phyloP scores from a whole-genome alignment of 2,329 filamentous ascomycete genomes.

The Ophiocordyceps robertsii region DNA sequence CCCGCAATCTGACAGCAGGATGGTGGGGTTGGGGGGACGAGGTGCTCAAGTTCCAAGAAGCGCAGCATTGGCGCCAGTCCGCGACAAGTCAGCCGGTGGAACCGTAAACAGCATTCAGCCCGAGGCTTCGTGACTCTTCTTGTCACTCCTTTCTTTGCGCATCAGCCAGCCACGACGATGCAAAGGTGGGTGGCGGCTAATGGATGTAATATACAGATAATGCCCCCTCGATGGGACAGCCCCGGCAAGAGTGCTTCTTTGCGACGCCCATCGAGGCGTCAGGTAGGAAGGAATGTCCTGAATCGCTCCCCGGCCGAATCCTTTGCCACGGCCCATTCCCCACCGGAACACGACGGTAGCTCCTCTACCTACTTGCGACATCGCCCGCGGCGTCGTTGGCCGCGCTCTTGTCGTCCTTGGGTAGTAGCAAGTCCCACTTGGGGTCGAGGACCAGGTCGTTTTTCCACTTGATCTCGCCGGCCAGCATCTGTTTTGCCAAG shows the following conservation, averaged over 20 bases:
- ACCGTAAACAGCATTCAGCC: neutral
- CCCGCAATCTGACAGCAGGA: conserved; percentile 56
- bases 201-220: too few relatives aligned
- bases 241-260: too few relatives aligned
- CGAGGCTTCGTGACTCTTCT: neutral
- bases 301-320: too few relatives aligned
- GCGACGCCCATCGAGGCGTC: too few relatives aligned
- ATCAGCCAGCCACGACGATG: too few relatives aligned
- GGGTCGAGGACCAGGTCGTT: conserved; percentile 31
- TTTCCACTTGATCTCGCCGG: conserved; percentile 48
- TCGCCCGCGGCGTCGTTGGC: neutral
- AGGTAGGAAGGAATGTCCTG: too few relatives aligned
- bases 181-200: too few relatives aligned
- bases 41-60: conserved; percentile 53
- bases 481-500: conserved; percentile 49
- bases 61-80: conserved; percentile 30
- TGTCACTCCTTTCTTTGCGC: neutral
- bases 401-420: conserved; percentile 9
- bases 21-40: conserved; percentile 76
- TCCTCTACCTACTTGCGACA: neutral
- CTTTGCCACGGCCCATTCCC: neutral
- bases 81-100: conserved; percentile 5
- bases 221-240: too few relatives aligned
- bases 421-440: conserved; percentile 27
- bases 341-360: neutral